Evolutionary conservation across 257 asterid species (phyloP), one percentile per base, ranked within the genome.

Genomic region (Ligustrum vulgare): DNA sequence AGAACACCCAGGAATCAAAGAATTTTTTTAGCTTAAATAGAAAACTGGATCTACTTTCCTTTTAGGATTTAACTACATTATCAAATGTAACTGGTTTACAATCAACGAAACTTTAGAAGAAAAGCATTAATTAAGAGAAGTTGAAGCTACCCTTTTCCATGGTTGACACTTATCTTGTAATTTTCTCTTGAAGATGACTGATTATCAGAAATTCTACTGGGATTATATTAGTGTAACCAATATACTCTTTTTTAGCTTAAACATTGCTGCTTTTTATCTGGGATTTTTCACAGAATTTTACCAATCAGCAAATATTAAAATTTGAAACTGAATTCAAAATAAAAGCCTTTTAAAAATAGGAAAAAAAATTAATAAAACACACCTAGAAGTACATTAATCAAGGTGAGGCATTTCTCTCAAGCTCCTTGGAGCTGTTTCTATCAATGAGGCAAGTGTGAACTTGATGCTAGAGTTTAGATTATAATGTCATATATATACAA

Each of bases 121-220:
- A 79, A 90, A 87, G 93, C 87, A n/a, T n/a, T n/a, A n/a, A 83
- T 89, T 75, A 73, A 71, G 72, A 83, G 77, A 84, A 86, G 76
- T 79, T 81, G 77, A 82, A 78, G 84, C 85, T 79, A 81, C 33
- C 84, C 78, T 70, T 75, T 64, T 41, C 33, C 74, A 66, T 79
- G 49, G 81, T 79, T 80, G 88, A 78, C 89, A 81, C 75, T 82
- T 79, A 22, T 47, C 43, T 62, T 66, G 39, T 63, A 51, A 54
- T 39, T 69, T 80, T 72, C 68, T 65, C 49, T 2, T 75, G 83
- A 80, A 80, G 70, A 80, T 80, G 83, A 83, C 84, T 75, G 58
- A 45, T 78, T 75, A 83, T 56, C 81, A 67, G 39, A 18, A 43
- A 72, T 51, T 18, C 9, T 8, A 58, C 28, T 58, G 16, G 31